Conservation (phyloP, 129 eudicot genomes). For the Helianthus tuberosus region DNA sequence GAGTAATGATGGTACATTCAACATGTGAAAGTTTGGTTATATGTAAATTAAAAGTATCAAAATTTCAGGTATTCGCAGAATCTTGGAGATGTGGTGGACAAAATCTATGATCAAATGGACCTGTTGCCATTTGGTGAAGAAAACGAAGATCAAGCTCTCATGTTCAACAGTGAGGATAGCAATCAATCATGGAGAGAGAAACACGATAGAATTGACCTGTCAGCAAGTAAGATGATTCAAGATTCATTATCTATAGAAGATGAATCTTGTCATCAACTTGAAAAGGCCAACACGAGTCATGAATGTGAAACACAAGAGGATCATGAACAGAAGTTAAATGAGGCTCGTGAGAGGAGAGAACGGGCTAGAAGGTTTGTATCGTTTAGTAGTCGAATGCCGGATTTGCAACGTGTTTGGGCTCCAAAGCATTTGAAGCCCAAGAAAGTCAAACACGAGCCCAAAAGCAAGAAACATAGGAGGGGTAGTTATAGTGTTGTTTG, state of each 20-base stretch:
- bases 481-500: constrained; percentile 60
- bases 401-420: constrained; percentile 96
- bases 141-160: constrained; percentile 52
- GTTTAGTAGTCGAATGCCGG: constrained; percentile 68
- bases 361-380: constrained; percentile 68
- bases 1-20: neutral
- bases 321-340: constrained; percentile 49
- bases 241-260: constrained; percentile 60
- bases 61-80: constrained; percentile 64
- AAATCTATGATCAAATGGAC: constrained; percentile 79
- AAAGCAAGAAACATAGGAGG: constrained; percentile 50
- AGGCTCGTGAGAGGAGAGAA: constrained; percentile 84
- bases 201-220: constrained; percentile 16
- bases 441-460: constrained; percentile 47
- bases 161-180: constrained; percentile 92
- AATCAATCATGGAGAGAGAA: constrained; percentile 75
- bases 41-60: neutral
- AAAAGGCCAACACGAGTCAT: constrained; percentile 29
- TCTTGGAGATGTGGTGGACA: constrained; percentile 66
- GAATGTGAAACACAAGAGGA: constrained; percentile 39
- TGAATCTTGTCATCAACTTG: constrained; percentile 48
- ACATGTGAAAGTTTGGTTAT: neutral
- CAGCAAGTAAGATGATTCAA: constrained; percentile 36
- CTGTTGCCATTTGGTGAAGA: constrained; percentile 85
- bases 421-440: constrained; percentile 63